Evolutionary conservation across 1,284 basidiomycete genomes (phyloP).

Genomic region (Ganoderma meredithae): DNA sequence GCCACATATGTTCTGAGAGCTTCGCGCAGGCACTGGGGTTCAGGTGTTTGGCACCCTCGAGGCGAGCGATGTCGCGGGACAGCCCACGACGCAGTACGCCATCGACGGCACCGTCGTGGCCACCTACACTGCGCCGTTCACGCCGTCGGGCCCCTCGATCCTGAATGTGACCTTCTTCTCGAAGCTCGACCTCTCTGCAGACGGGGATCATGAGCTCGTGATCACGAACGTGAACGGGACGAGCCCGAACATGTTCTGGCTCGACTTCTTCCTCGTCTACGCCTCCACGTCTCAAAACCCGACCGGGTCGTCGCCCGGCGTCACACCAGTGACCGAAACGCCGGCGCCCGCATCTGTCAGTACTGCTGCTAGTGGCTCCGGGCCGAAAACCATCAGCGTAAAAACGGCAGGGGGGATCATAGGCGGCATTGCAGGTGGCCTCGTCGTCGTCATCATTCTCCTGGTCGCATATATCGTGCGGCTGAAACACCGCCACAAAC

Average conservation of each 20-base stretch:
- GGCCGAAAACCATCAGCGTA: background rate
- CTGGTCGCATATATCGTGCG: conserved; percentile 1
- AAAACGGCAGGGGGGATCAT: background rate
- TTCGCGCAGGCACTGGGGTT: conserved; percentile 20
- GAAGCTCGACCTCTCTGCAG: conserved; percentile 17
- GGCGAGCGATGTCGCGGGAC: conserved; percentile 15
- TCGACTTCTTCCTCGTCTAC: conserved; percentile 32
- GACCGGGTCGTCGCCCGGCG: background rate
- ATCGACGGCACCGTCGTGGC: conserved; percentile 21
- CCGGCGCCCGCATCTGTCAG: background rate
- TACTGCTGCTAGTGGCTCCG: background rate
- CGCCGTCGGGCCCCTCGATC: conserved; percentile 14
- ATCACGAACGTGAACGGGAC: conserved; percentile 36
- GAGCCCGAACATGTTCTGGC: conserved; percentile 30
- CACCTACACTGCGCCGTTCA: conserved; percentile 24
- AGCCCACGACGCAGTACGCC: conserved; percentile 24
- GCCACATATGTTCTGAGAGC: background rate
- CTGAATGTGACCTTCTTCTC: conserved; percentile 31
- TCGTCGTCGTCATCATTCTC: background rate
- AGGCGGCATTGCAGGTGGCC: background rate
- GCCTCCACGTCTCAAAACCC: background rate
- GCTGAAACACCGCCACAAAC: background rate
- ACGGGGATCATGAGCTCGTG: conserved; percentile 18
- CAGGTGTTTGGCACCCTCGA: conserved; percentile 25
- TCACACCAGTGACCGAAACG: background rate